Conservation (phyloP, 139 green algal species). For the Zygnema circumcarinatum region DNA sequence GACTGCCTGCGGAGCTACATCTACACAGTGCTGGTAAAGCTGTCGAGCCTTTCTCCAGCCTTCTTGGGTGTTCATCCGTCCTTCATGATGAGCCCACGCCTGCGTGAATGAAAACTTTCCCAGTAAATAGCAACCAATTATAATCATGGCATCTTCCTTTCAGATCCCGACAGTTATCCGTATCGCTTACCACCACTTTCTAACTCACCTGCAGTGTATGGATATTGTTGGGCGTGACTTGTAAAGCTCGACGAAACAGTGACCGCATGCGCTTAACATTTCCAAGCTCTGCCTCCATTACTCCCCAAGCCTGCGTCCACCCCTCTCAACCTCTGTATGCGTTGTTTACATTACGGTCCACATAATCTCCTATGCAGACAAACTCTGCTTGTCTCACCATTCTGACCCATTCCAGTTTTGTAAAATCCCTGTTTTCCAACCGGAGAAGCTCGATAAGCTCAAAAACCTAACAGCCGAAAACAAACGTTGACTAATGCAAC, state of each 20-base stretch:
- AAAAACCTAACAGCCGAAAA: not conserved
- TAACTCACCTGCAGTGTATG: slow-evolving; percentile 26
- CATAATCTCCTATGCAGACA: not conserved
- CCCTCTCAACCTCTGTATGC: not conserved
- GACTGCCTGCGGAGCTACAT: not conserved
- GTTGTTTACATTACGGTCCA: not conserved
- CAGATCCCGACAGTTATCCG: not conserved
- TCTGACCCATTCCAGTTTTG: no score
- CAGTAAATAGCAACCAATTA: not conserved
- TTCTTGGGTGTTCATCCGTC: not conserved
- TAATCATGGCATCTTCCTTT: not conserved
- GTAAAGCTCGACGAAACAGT: slow-evolving; percentile 28
- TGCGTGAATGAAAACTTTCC: not conserved
- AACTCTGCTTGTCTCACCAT: no score
- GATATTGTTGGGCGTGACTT: slow-evolving; percentile 2
- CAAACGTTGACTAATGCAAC: not conserved
- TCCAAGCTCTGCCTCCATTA: slow-evolving; percentile 13
- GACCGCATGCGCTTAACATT: slow-evolving; percentile 21
- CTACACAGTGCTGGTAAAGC: slow-evolving; percentile 21
- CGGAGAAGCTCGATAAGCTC: not conserved
- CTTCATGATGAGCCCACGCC: slow-evolving; percentile 43
- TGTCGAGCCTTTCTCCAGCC: not conserved
- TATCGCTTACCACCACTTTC: not conserved
- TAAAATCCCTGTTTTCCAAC: no score
- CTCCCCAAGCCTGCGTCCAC: slow-evolving; percentile 25